A percentile compares a stretch with the other conserved stretches of the same genome.
These are phyloP conservation scores for Alloteropsis semialata DNA, from an alignment of 176 grass and related monocot species.

Conservation along the genomic window DNA sequence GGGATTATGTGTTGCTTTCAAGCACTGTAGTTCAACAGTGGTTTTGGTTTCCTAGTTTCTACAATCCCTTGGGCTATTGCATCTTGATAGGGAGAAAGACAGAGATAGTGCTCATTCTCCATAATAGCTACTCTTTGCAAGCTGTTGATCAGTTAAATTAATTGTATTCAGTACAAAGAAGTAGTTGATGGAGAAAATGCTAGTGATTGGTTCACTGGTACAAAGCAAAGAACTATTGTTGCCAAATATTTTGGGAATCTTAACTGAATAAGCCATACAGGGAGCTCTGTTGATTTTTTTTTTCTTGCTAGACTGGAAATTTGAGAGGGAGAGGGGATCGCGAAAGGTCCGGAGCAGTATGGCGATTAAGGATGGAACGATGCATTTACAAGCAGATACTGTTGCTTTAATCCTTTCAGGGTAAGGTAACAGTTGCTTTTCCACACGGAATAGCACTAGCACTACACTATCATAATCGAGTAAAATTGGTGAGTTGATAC, in stretches of 20 bases:
- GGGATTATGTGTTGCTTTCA: conserved; percentile 7
- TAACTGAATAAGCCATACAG: not conserved
- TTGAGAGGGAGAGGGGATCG: not conserved
- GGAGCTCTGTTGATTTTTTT: conserved; percentile 1
- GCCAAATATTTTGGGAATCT: conserved; percentile 1
- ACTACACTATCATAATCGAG: conserved; percentile 19
- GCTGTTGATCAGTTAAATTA: not conserved
- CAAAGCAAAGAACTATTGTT: not conserved
- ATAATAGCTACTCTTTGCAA: not conserved
- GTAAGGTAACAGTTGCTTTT: conserved; percentile 31
- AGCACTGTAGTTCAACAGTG: conserved; percentile 18
- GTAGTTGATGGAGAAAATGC: not conserved
- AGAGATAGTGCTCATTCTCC: not conserved
- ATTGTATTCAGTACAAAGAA: not conserved
- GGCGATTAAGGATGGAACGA: not conserved
- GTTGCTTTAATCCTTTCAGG: conserved; percentile 23
- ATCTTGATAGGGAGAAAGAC: not conserved
- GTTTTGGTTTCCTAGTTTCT: not conserved
- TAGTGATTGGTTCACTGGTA: not conserved
- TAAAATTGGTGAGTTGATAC: not conserved
- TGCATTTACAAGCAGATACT: conserved; percentile 24
- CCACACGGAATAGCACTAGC: not conserved
- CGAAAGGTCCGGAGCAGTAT: not conserved
- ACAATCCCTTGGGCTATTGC: not conserved
- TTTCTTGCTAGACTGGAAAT: not conserved